These are phyloP conservation scores for Chrysanthemum makinoi DNA, from an alignment of 129 eudicot species.

Conservation along the genomic window DNA sequence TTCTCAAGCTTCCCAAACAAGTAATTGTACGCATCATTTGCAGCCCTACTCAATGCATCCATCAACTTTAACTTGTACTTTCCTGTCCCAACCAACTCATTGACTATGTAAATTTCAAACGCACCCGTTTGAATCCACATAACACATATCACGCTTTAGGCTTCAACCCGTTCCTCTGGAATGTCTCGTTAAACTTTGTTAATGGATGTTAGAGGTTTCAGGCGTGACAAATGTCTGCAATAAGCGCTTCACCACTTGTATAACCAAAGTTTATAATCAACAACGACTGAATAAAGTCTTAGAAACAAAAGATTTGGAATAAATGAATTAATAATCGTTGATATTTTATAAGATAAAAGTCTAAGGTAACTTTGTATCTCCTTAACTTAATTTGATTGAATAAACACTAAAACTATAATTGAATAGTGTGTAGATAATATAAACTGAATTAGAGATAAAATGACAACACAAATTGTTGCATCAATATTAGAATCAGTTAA, in stretches of 20 bases:
- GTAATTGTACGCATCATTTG: slow-evolving; percentile 46
- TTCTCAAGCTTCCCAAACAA: slow-evolving; percentile 19
- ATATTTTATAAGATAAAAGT: no score
- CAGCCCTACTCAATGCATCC: slow-evolving; percentile 59
- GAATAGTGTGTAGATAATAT: no score
- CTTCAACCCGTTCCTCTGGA: slow-evolving; percentile 44
- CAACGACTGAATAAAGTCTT: neutral
- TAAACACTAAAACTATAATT: no score
- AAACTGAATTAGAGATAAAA: no score
- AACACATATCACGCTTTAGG: slow-evolving; percentile 22
- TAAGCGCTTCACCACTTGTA: slow-evolving; percentile 43
- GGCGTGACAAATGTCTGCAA: slow-evolving; percentile 56
- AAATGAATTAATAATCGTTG: no score
- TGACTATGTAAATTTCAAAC: slow-evolving; percentile 33
- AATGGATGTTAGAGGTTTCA: slow-evolving; percentile 42
- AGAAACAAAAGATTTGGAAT: neutral
- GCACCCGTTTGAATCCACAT: slow-evolving; percentile 39
- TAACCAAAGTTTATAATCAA: neutral
- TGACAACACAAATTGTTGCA: no score
- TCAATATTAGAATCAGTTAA: no score
- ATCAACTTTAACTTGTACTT: slow-evolving; percentile 33
- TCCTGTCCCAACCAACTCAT: slow-evolving; percentile 41
- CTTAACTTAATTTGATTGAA: no score
- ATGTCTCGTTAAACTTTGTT: slow-evolving; percentile 41
- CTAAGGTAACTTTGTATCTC: no score